A percentile compares a stretch with the other conserved stretches of the same genome.
These are phyloP conservation scores for Aspergillus heteromorphus DNA, from an alignment of 495 filamentous ascomycete species.

Conservation along the genomic window DNA sequence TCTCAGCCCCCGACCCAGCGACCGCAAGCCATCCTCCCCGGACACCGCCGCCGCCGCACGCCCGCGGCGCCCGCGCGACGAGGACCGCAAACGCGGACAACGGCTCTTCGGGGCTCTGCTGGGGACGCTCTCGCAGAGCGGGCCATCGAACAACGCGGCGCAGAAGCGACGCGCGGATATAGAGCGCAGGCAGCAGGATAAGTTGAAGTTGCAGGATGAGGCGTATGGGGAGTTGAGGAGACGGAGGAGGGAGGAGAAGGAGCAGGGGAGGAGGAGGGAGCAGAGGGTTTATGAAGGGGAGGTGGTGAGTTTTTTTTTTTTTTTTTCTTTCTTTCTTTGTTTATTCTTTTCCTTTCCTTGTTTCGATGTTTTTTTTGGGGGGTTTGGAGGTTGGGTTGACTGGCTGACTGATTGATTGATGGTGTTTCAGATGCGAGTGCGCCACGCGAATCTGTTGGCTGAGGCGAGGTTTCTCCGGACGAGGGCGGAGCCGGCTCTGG, in stretches of 20 bases:
- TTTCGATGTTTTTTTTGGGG: too few relatives aligned
- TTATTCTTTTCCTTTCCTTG: background rate
- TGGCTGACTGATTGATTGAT: too few relatives aligned
- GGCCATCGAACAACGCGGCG: constrained; percentile 55
- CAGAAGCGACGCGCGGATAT: constrained; percentile 81
- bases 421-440: constrained; percentile 64
- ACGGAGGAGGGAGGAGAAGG: constrained; percentile 56
- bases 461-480: constrained; percentile 74
- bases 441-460: constrained; percentile 66
- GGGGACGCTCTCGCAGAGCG: constrained; percentile 80
- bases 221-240: constrained; percentile 65
- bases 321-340: background rate
- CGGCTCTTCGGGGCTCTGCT: constrained; percentile 85
- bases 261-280: constrained; percentile 55
- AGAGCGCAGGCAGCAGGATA: constrained; percentile 82
- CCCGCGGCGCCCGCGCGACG: too few relatives aligned
- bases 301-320: constrained; percentile 52
- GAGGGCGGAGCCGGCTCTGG: constrained; percentile 66
- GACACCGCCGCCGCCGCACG: too few relatives aligned
- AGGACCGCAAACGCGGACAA: constrained; percentile 83
- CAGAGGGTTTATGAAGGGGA: constrained; percentile 74
- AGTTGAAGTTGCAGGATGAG: constrained; percentile 67
- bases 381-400: background rate
- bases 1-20: constrained; percentile 23
- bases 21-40: constrained; percentile 11